Conservation (phyloP, 2,329 filamentous ascomycete species). For the Exophiala spinifera region DNA sequence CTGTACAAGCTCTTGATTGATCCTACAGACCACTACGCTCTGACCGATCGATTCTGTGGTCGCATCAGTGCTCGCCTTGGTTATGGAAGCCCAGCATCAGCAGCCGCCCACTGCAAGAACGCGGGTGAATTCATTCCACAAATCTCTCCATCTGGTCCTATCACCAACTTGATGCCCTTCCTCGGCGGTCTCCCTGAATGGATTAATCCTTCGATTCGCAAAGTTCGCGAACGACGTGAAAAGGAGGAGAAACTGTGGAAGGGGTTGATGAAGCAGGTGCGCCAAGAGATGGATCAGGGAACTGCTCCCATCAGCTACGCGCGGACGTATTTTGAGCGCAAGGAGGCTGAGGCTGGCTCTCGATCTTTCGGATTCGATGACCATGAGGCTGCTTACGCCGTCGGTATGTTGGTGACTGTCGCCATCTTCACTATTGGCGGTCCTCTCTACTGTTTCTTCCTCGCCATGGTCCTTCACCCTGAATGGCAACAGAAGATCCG, state of each 20-base stretch:
- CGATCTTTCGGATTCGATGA: constrained; percentile 31
- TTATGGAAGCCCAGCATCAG: constrained; percentile 28
- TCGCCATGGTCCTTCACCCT: constrained; percentile 49
- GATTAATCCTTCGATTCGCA: constrained; percentile 28
- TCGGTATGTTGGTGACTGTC: constrained; percentile 30
- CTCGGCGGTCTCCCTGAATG: constrained; percentile 29
- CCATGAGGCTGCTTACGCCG: constrained; percentile 30
- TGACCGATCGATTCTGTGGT: constrained; percentile 30
- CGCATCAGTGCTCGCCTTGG: constrained; percentile 29
- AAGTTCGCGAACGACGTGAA: constrained; percentile 29
- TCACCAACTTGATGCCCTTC: constrained; percentile 30
- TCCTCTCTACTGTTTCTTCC: constrained; percentile 31
- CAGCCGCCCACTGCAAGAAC: constrained; percentile 30
- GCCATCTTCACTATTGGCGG: constrained; percentile 31
- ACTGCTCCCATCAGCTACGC: constrained; percentile 29
- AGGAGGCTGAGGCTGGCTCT: constrained; percentile 23
- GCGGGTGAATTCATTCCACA: constrained; percentile 32
- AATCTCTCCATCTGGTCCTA: constrained; percentile 30
- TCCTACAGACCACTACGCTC: constrained; percentile 30
- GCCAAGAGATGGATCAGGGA: constrained; percentile 26
- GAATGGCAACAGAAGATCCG: constrained; percentile 48
- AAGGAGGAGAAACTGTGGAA: constrained; percentile 33
- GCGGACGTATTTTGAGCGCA: constrained; percentile 29
- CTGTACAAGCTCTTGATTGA: constrained; percentile 30
- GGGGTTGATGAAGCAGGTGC: constrained; percentile 29